Evolutionary conservation across 495 filamentous ascomycete genomes (phyloP).

Genomic region (Lasiosphaeriaceae sp.): DNA sequence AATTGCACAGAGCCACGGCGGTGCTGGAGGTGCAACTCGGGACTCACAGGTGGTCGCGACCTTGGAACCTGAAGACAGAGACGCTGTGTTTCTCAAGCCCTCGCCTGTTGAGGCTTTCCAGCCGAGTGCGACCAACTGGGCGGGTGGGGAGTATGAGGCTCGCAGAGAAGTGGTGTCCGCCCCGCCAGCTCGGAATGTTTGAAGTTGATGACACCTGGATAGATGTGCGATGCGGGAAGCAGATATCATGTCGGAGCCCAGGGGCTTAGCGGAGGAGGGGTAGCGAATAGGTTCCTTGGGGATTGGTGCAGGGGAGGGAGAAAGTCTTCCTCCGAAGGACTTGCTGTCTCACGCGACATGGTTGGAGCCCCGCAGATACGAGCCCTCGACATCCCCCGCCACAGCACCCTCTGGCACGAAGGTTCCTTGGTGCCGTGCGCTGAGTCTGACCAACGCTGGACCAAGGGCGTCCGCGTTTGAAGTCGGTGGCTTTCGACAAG

Average conservation of each 20-base stretch:
- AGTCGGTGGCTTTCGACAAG: too few relatives aligned
- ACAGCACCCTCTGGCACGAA: neutral
- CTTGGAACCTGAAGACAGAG: too few relatives aligned
- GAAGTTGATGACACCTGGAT: constrained; percentile 16
- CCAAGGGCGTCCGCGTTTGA: neutral
- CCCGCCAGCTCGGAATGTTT: constrained; percentile 7
- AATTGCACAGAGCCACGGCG: too few relatives aligned
- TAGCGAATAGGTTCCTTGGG: neutral
- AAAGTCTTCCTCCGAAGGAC: neutral
- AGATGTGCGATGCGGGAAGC: too few relatives aligned
- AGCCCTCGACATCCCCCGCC: neutral
- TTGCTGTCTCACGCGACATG: neutral
- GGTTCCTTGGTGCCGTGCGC: neutral
- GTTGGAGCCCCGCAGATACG: constrained; percentile 9
- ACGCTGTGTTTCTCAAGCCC: neutral
- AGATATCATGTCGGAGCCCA: too few relatives aligned
- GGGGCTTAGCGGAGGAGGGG: constrained; percentile 1
- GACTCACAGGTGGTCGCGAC: too few relatives aligned
- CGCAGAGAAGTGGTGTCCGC: too few relatives aligned
- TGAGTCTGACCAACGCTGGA: neutral
- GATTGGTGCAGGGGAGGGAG: neutral
- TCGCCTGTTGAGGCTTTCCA: neutral
- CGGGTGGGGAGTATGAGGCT: neutral
- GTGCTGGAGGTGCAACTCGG: too few relatives aligned
- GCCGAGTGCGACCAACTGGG: neutral